Conservation (phyloP, 1,284 basidiomycete species). For the Porogramme epimiltina region DNA sequence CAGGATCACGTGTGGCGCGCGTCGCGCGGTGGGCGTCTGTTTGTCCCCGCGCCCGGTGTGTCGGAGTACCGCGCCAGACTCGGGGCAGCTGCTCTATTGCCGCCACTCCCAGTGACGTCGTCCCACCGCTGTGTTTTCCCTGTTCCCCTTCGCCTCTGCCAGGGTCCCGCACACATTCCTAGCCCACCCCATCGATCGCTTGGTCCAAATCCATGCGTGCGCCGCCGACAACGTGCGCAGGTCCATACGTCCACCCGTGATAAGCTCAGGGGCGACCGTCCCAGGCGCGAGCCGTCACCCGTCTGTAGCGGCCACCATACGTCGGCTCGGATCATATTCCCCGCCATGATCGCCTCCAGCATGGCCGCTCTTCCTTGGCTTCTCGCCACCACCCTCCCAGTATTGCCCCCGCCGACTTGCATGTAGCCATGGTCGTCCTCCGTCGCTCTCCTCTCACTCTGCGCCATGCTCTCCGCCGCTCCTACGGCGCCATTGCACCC, state of each 20-base stretch:
- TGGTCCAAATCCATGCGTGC: too few relatives aligned
- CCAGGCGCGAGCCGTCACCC: neutral
- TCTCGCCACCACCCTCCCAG: neutral
- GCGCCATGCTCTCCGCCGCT: constrained; percentile 8
- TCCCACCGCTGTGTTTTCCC: too few relatives aligned
- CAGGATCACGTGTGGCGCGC: constrained; percentile 13
- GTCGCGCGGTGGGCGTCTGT: constrained; percentile 5
- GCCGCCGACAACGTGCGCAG: too few relatives aligned
- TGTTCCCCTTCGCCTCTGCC: too few relatives aligned
- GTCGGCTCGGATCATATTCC: constrained; percentile 23
- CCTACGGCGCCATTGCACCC: constrained; percentile 11
- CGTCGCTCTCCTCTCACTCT: constrained; percentile 27
- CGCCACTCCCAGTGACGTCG: too few relatives aligned
- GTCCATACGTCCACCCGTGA: too few relatives aligned
- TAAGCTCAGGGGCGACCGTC: neutral
- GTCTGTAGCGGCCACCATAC: constrained; percentile 1
- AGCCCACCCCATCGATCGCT: too few relatives aligned
- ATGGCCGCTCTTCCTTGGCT: neutral
- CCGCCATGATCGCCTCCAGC: constrained; percentile 3
- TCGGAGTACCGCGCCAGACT: too few relatives aligned
- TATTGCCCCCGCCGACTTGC: neutral
- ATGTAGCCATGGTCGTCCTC: constrained; percentile 26
- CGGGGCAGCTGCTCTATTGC: too few relatives aligned
- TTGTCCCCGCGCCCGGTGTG: neutral
- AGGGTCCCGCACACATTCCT: too few relatives aligned